Evolutionary conservation across 139 green algal genomes (phyloP).

Genomic region (Picochlorum sp.): DNA sequence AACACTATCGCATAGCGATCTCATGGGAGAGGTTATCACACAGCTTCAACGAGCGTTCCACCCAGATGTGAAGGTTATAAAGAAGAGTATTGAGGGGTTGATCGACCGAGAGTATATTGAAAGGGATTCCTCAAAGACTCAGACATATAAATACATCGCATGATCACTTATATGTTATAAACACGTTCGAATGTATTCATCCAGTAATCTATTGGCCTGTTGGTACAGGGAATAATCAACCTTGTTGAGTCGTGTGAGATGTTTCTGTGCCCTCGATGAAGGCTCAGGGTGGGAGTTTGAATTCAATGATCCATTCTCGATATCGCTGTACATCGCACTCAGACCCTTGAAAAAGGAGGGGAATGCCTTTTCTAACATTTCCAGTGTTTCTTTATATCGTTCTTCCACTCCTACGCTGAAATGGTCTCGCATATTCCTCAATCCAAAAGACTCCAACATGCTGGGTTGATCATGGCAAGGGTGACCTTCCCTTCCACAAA

Average conservation of each 20-base stretch:
- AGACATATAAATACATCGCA: constrained; percentile 29
- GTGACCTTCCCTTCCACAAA: constrained; percentile 9
- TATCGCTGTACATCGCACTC: neutral
- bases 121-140: constrained; percentile 42
- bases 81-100: constrained; percentile 93
- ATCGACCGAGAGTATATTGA: constrained; percentile 95
- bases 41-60: constrained; percentile 95
- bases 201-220: neutral
- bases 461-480: neutral
- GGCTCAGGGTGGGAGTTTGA: neutral
- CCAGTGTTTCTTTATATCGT: neutral
- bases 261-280: neutral
- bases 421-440: constrained; percentile 2
- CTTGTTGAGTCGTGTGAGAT: neutral
- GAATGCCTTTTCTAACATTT: neutral
- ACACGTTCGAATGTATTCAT: neutral
- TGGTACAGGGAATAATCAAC: neutral
- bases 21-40: constrained; percentile 92
- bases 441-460: neutral
- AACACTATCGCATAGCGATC: constrained; percentile 71
- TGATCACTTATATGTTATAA: neutral
- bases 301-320: neutral
- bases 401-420: constrained; percentile 12
- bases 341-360: constrained; percentile 9
- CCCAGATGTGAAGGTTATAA: constrained; percentile 95